A percentile compares a stretch with the other conserved stretches of the same genome.
Conservation (phyloP, 345 rosid species). For the Salix viminalis region DNA sequence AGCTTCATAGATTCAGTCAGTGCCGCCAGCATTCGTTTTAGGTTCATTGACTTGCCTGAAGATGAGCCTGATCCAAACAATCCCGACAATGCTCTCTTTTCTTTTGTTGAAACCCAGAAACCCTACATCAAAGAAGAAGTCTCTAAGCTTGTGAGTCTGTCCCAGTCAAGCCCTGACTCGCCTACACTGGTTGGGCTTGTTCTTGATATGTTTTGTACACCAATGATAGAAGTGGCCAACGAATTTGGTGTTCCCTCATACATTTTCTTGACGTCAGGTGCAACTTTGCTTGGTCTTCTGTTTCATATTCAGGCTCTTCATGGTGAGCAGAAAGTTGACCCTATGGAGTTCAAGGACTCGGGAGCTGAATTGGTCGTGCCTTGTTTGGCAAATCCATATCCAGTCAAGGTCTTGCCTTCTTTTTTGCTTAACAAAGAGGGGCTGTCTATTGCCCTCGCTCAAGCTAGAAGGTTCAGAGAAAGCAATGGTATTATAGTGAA, state of each 20-base stretch:
- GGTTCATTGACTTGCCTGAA: background rate
- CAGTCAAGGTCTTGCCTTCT: conserved; percentile 3
- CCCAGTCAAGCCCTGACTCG: background rate
- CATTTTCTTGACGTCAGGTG: background rate
- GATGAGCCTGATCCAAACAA: background rate
- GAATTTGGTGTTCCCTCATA: background rate
- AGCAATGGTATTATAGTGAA: background rate
- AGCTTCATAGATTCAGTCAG: background rate
- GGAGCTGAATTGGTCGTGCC: conserved; percentile 3
- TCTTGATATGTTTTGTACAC: background rate
- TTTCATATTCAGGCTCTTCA: background rate
- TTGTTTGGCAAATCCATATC: background rate
- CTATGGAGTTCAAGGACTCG: conserved; percentile 6
- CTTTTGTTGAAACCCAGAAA: background rate
- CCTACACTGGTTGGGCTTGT: background rate
- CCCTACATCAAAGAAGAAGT: background rate
- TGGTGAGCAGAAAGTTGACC: background rate
- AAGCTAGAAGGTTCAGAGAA: background rate
- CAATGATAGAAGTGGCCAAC: background rate
- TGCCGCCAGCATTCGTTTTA: background rate
- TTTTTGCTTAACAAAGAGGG: background rate
- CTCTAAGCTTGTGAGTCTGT: background rate
- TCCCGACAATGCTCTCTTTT: background rate
- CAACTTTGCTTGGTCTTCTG: background rate
- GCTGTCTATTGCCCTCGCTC: background rate